These are phyloP conservation scores for Myxozyma neotropica DNA, from an alignment of 805 yeast genomes.

Conservation along the genomic window DNA sequence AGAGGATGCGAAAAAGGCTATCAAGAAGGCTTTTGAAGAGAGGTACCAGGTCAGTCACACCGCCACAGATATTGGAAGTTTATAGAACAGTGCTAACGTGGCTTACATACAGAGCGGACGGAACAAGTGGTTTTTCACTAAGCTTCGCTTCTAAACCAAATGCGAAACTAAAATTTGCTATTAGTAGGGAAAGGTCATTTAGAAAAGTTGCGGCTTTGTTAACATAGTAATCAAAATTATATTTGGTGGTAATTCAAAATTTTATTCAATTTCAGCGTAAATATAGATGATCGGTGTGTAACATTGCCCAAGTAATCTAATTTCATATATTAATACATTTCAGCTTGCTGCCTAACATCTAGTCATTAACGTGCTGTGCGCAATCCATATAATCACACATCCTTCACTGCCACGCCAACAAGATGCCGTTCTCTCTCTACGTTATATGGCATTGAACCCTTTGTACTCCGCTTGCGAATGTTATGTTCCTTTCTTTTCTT, in stretches of 20 bases:
- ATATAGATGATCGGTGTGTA: not conserved
- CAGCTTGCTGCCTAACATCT: too few relatives aligned
- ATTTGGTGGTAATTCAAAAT: not conserved
- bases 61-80: not conserved
- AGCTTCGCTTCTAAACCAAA: constrained; percentile 76
- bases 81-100: not conserved
- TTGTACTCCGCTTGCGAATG: constrained; percentile 73
- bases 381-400: too few relatives aligned
- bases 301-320: constrained; percentile 8
- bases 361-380: too few relatives aligned
- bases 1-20: constrained; percentile 98
- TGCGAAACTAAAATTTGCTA: not conserved
- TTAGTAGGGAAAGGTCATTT: not conserved
- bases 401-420: constrained; percentile 64
- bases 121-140: constrained; percentile 99
- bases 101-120: constrained; percentile 69
- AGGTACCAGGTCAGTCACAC: constrained; percentile 67
- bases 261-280: not conserved
- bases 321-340: too few relatives aligned
- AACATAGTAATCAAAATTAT: not conserved
- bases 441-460: constrained; percentile 46
- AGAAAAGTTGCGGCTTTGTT: not conserved
- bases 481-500: constrained; percentile 81
- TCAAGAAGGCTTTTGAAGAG: constrained; percentile 99
- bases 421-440: constrained; percentile 86